Base-by-base conservation (phyloP, 139 green algal genomes). In the Chara braunii region DNA sequence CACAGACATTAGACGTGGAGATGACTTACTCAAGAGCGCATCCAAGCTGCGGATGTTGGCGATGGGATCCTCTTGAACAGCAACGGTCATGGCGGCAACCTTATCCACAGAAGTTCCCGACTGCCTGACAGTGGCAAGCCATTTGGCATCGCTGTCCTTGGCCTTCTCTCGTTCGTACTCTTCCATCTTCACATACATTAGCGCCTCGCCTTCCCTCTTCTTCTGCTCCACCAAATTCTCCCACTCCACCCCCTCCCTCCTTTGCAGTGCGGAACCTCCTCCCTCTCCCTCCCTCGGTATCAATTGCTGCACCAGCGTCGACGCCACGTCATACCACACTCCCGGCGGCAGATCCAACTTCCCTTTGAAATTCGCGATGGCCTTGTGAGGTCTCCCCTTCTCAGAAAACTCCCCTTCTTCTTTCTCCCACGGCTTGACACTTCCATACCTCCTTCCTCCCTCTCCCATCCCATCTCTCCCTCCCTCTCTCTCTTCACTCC, bases 1-100 rank as follows among this genome's bases (percentile, higher is more conserved):
- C 18, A 40, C 18, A 59, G 50, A 59, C 18, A 18, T 42, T 40
- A 14, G 18, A 42, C 14, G 36, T 6, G 34, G 53, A 6, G 32
- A 34, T 23, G 33, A 60, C 68, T 44, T 36, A 77, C 68, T 34
- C 6, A 96, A 40, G 51, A 97, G 69, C 12, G 74, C 72, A 58
- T 97, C 91, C 60, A 97, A 74, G 1, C 57, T 68, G 2, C 40
- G 43, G 40, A 95, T 60, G 75, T 92, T 91, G 40, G 82, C 81
- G 2, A 87, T 43, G 2, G 74, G 78, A 28, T 68, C 79, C 61
- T 95, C 87, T 75, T 94, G 81, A 3, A 97, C 60, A 45, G 92
- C 66, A 37, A 97, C 77, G 8, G 91, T 85, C 62, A 87, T 77
- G 3, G 91, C 91, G 1, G 91, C 91, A 18, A 97, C 34, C 57